Evolutionary conservation across 371 early-diverging fungal species (phyloP).

Genomic region (Smittium mucronatum): DNA sequence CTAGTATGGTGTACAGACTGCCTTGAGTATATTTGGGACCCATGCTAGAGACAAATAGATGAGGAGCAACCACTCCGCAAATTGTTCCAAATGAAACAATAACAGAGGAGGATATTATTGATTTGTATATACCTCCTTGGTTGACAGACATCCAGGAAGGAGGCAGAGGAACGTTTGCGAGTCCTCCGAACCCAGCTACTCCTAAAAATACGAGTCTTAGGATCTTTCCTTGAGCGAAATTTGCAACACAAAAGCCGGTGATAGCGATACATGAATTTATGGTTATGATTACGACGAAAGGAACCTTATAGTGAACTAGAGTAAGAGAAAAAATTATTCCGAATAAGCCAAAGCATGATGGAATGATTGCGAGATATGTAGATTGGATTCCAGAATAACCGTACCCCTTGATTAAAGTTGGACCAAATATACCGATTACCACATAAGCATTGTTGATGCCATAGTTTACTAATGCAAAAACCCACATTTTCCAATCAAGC

Average conservation of each 20-base stretch:
- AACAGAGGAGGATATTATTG: neutral
- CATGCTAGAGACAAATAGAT: neutral
- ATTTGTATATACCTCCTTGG: conserved; percentile 5
- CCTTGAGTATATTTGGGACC: conserved; percentile 4
- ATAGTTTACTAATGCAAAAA: neutral
- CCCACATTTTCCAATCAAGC: conserved; percentile 12
- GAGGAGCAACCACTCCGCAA: neutral
- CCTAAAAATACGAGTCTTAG: neutral
- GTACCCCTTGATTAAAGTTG: conserved; percentile 10
- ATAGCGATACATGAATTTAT: neutral
- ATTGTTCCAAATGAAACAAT: neutral
- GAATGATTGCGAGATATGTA: conserved; percentile 8
- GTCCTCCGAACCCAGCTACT: neutral
- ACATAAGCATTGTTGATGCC: neutral
- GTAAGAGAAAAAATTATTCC: neutral
- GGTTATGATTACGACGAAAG: neutral
- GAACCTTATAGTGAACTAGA: neutral
- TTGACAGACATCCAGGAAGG: conserved; percentile 5
- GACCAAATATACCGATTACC: conserved; percentile 12
- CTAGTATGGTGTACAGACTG: too few species aligned
- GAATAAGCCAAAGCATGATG: conserved; percentile 9
- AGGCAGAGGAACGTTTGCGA: neutral
- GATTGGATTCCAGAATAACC: conserved; percentile 7
- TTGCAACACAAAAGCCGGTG: neutral
- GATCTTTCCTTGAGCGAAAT: neutral